Evolutionary conservation across 2,329 filamentous ascomycete species (phyloP).

Genomic region (Colletotrichum higginsianum): DNA sequence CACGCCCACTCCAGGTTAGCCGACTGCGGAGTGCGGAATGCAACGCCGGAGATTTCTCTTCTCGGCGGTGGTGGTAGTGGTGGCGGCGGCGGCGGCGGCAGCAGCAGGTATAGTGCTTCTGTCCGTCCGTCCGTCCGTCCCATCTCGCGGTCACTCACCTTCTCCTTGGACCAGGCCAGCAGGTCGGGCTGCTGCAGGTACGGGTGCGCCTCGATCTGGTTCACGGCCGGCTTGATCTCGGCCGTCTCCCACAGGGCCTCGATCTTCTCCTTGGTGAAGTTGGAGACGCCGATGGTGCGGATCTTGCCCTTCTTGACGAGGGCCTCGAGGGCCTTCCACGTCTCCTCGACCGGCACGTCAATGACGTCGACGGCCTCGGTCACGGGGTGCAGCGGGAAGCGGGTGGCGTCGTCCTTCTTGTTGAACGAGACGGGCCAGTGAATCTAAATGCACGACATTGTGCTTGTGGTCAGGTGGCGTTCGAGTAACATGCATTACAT

Average conservation of each 20-base stretch:
- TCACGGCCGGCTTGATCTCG: slow-evolving; percentile 64
- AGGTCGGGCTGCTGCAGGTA: slow-evolving; percentile 64
- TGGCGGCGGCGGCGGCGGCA: too few species aligned
- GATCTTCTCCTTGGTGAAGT: slow-evolving; percentile 69
- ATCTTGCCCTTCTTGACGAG: slow-evolving; percentile 68
- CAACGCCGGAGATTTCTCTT: slow-evolving; percentile 9
- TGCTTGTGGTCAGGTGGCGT: slow-evolving; percentile 8
- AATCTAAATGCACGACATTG: slow-evolving; percentile 55
- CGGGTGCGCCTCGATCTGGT: slow-evolving; percentile 66
- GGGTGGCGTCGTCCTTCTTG: slow-evolving; percentile 58
- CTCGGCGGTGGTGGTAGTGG: too few species aligned
- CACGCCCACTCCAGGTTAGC: slow-evolving; percentile 13
- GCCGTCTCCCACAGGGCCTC: slow-evolving; percentile 64
- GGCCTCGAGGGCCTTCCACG: slow-evolving; percentile 74
- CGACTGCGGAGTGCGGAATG: slow-evolving; percentile 10
- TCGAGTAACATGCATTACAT: neutral
- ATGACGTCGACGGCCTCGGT: slow-evolving; percentile 60
- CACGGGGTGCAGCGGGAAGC: slow-evolving; percentile 58
- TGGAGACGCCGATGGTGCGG: slow-evolving; percentile 71
- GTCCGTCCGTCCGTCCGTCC: neutral
- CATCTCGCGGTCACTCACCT: slow-evolving; percentile 22
- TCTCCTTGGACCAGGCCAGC: slow-evolving; percentile 65
- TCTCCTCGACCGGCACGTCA: slow-evolving; percentile 64
- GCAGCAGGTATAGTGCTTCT: too few species aligned
- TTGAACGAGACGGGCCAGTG: slow-evolving; percentile 64